These are phyloP conservation scores for Xerocomellus intermedius DNA, from an alignment of 768 basidiomycete species.

Conservation along the genomic window DNA sequence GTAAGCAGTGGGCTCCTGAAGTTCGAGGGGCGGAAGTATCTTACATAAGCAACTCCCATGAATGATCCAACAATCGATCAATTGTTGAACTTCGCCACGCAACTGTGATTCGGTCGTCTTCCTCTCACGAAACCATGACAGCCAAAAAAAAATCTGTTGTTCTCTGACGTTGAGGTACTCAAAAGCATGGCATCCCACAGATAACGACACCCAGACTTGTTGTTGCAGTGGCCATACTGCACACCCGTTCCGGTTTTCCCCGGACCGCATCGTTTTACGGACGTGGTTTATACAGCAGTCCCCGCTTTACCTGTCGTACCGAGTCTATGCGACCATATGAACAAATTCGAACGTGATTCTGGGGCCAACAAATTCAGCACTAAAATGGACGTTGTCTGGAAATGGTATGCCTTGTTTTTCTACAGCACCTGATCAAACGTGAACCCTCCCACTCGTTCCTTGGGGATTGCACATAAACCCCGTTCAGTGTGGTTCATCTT, in stretches of 20 bases:
- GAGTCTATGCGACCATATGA: conserved; percentile 1
- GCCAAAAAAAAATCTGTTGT: conserved; percentile 1
- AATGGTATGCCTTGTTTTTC: conserved; percentile 24
- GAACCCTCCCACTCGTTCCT: not conserved
- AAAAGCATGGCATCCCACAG: not conserved
- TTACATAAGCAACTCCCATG: conserved; percentile 17
- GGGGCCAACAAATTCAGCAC: not conserved
- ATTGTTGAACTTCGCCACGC: not conserved
- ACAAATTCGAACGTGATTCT: conserved; percentile 8
- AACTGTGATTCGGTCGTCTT: not conserved
- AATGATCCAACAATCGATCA: not conserved
- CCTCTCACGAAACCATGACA: conserved; percentile 6
- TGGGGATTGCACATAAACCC: not conserved
- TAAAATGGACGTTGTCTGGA: conserved; percentile 12
- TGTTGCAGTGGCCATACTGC: not conserved
- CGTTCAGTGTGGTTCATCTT: not conserved
- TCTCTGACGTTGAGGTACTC: not conserved
- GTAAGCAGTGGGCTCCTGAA: no score
- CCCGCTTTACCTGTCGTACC: not conserved
- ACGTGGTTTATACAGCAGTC: not conserved
- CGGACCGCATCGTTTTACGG: not conserved
- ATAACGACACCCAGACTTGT: not conserved
- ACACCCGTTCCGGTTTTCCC: not conserved
- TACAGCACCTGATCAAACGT: conserved; percentile 5
- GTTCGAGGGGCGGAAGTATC: not conserved